These are phyloP conservation scores for Omphalotus guepiniiformis DNA, from an alignment of 768 basidiomycete genomes.

Conservation along the genomic window DNA sequence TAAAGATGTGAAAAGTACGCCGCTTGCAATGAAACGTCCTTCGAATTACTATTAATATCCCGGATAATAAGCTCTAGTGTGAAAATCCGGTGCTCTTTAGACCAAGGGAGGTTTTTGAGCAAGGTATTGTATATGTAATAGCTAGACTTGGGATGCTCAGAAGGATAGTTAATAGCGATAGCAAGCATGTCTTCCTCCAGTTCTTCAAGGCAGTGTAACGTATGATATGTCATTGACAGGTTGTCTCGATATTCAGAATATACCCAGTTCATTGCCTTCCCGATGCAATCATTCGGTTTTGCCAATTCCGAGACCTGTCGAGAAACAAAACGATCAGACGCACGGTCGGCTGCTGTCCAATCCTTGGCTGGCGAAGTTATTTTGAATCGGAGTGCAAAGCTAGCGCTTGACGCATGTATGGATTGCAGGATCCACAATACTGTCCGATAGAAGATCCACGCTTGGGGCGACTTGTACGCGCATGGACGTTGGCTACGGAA, in stretches of 20 bases:
- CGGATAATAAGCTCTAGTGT: background rate
- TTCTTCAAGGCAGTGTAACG: constrained; percentile 1
- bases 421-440: background rate
- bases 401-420: background rate
- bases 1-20: background rate
- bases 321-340: background rate
- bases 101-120: background rate
- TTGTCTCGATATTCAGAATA: background rate
- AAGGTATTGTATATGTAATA: background rate
- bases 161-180: background rate
- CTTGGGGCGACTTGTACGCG: constrained; percentile 24
- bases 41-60: background rate
- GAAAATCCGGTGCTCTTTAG: background rate
- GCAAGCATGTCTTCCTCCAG: background rate
- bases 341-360: background rate
- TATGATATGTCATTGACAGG: background rate
- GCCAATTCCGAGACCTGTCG: background rate
- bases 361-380: background rate
- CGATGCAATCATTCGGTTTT: background rate
- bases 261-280: background rate
- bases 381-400: background rate
- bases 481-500: constrained; percentile 14
- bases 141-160: background rate
- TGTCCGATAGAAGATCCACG: constrained; percentile 18
- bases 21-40: background rate